These are phyloP conservation scores for Gracilariopsis chorda DNA, from an alignment of 23 red algal species.

Conservation along the genomic window DNA sequence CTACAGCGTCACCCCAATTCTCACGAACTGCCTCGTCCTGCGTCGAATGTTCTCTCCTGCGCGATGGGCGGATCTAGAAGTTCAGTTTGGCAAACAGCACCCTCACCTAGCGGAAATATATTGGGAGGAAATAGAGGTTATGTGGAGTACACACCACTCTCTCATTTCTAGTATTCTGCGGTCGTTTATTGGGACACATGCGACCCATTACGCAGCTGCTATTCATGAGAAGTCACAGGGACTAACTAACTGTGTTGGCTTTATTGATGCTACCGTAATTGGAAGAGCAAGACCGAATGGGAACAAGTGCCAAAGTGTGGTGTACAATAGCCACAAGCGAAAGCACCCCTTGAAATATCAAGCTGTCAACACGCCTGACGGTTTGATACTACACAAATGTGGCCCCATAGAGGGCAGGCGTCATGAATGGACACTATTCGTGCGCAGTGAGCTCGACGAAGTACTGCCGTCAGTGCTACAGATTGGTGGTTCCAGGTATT, in stretches of 20 bases:
- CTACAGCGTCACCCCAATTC: neutral
- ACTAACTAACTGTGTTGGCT: no score
- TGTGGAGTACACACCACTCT: neutral
- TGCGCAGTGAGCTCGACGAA: no score
- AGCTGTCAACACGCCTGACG: no score
- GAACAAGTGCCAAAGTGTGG: neutral
- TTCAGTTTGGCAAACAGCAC: neutral
- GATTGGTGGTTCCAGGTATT: no score
- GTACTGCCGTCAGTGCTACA: no score
- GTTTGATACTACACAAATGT: no score
- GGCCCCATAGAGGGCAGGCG: no score
- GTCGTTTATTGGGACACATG: neutral
- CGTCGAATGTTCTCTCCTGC: conserved; percentile 7
- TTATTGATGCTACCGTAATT: conserved; percentile 17
- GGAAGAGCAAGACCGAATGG: neutral
- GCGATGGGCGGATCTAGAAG: neutral
- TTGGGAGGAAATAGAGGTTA: conserved; percentile 1
- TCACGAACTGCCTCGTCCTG: neutral
- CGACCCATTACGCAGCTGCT: neutral
- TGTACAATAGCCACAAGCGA: neutral
- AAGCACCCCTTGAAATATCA: neutral
- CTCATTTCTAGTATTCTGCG: neutral
- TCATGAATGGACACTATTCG: no score
- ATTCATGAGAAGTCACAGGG: neutral
- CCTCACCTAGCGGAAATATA: conserved; percentile 5